Evolutionary conservation across 2,329 filamentous ascomycete species (phyloP).

Genomic region (Xylariaceae sp.): DNA sequence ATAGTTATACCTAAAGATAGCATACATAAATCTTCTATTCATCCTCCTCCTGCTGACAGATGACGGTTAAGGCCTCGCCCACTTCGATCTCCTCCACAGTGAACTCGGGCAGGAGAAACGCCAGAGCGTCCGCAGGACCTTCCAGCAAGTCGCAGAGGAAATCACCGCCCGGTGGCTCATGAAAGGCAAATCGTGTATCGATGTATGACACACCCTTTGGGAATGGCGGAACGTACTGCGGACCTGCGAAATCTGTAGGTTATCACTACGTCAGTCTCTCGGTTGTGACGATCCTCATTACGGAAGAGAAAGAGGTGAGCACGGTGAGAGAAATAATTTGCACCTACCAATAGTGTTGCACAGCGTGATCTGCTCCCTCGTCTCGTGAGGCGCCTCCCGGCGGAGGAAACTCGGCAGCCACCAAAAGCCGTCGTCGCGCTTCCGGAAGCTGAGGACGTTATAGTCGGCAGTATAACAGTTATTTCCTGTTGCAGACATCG

Average conservation of each 20-base stretch:
- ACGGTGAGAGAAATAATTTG: no score
- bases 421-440: not conserved
- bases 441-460: not conserved
- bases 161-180: not conserved
- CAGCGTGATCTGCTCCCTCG: not conserved
- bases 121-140: not conserved
- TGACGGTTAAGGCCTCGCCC: not conserved
- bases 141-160: not conserved
- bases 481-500: not conserved
- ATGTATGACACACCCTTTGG: not conserved
- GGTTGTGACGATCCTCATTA: not conserved
- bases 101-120: not conserved
- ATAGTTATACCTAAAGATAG: not conserved
- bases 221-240: not conserved
- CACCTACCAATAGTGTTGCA: not conserved
- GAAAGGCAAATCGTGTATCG: not conserved
- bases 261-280: not conserved
- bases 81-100: not conserved
- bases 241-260: not conserved
- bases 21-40: not conserved
- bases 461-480: constrained; percentile 3
- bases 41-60: not conserved
- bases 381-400: not conserved
- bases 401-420: constrained; percentile 5
- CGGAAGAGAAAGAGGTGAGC: not conserved